phyloP scores from a whole-genome alignment of 1,139 yeast genomes.

The Pichia norvegensis region DNA sequence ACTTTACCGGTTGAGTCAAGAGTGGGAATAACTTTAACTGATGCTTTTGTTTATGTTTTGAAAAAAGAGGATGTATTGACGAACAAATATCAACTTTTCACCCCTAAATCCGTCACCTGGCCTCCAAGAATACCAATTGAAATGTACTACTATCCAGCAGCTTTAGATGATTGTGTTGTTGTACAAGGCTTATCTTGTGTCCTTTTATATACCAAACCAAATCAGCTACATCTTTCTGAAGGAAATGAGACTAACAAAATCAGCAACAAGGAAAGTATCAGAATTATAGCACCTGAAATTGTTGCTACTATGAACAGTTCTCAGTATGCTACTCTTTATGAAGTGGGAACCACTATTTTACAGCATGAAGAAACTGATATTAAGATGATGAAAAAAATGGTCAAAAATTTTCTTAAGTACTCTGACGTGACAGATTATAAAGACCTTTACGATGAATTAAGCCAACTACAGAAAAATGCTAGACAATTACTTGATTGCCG shows the following conservation, averaged over 20 bases:
- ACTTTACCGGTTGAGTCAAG: slow-evolving; percentile 59
- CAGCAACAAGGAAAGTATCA: slow-evolving; percentile 17
- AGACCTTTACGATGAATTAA: slow-evolving; percentile 47
- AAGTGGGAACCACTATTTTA: slow-evolving; percentile 56
- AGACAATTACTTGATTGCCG: slow-evolving; percentile 33
- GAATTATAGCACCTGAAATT: slow-evolving; percentile 53
- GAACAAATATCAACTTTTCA: slow-evolving; percentile 36
- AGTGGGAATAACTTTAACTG: slow-evolving; percentile 57
- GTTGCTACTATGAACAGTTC: slow-evolving; percentile 61
- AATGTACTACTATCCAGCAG: slow-evolving; percentile 59
- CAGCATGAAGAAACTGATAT: slow-evolving; percentile 47
- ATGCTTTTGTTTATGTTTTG: slow-evolving; percentile 66
- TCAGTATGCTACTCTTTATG: slow-evolving; percentile 63
- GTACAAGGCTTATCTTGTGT: slow-evolving; percentile 59
- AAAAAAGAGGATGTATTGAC: slow-evolving; percentile 39
- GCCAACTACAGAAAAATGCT: slow-evolving; percentile 49
- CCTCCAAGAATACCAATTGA: slow-evolving; percentile 83
- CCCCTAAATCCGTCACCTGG: slow-evolving; percentile 39
- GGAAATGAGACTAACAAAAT: slow-evolving; percentile 11
- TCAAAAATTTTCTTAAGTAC: slow-evolving; percentile 61
- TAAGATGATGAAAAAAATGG: slow-evolving; percentile 48
- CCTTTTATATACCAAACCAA: slow-evolving; percentile 58
- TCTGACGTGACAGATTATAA: slow-evolving; percentile 64
- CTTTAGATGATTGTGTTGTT: slow-evolving; percentile 49
- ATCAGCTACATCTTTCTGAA: slow-evolving; percentile 42